These are phyloP conservation scores for Vigna reflexopilosa DNA, from an alignment of 306 rosid genomes.

Conservation along the genomic window DNA sequence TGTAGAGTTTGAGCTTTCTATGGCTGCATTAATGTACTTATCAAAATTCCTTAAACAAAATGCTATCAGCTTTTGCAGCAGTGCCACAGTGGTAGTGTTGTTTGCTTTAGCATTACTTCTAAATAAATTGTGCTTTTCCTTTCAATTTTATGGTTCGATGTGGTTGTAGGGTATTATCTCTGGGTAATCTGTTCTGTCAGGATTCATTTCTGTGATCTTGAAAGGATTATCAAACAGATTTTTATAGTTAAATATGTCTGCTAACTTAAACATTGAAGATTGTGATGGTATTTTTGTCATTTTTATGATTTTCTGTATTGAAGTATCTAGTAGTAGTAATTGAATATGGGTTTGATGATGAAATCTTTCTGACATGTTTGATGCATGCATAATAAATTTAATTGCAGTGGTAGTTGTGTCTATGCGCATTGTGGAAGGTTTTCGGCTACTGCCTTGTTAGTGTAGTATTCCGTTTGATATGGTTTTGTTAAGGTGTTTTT, in stretches of 20 bases:
- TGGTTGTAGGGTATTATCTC: not conserved
- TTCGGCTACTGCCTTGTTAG: not conserved
- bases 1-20: conserved; percentile 30
- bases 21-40: not conserved
- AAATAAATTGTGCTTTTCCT: conserved; percentile 10
- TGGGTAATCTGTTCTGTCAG: not conserved
- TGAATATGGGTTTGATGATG: not conserved
- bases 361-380: not conserved
- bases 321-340: conserved; percentile 5
- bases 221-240: conserved; percentile 6
- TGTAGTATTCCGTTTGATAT: too few species aligned
- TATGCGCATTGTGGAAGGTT: not conserved
- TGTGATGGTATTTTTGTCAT: not conserved
- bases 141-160: not conserved
- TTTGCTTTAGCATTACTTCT: not conserved
- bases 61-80: conserved; percentile 1
- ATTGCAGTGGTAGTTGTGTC: conserved; percentile 6
- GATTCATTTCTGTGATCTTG: not conserved
- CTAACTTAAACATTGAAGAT: not conserved
- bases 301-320: conserved; percentile 3
- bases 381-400: conserved; percentile 2
- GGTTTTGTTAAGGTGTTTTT: too few species aligned
- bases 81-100: not conserved
- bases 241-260: conserved; percentile 4
- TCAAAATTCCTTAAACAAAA: not conserved